Percentiles rank a stretch among this genome's conserved stretches.
These are phyloP conservation scores for Chaetothyriales sp. DNA, from an alignment of 2,329 filamentous ascomycete genomes.

Conservation along the genomic window DNA sequence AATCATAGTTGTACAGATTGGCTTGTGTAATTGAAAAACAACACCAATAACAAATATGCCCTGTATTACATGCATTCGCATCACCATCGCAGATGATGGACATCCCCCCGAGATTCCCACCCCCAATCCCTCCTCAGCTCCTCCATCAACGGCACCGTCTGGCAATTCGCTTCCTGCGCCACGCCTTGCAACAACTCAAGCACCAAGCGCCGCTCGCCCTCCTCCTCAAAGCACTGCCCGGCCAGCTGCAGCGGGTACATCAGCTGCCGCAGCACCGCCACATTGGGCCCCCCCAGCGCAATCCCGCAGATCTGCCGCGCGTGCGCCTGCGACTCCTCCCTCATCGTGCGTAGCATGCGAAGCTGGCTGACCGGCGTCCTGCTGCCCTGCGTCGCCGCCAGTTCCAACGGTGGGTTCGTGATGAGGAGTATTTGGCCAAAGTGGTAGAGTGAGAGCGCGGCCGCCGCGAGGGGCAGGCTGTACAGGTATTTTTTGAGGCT, in stretches of 20 bases:
- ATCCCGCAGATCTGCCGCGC: slow-evolving; percentile 51
- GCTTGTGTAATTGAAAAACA: neutral
- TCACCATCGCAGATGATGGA: neutral
- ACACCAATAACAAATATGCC: too few species aligned
- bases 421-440: slow-evolving; percentile 50
- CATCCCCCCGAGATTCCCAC: neutral
- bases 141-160: neutral
- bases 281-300: slow-evolving; percentile 42
- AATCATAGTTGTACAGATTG: neutral
- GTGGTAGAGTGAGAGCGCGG: slow-evolving; percentile 53
- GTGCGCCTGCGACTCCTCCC: slow-evolving; percentile 42
- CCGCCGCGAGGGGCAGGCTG: slow-evolving; percentile 48
- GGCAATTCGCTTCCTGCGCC: neutral
- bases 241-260: slow-evolving; percentile 49
- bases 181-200: slow-evolving; percentile 34
- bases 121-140: neutral
- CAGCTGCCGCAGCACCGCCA: slow-evolving; percentile 44
- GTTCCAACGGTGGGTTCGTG: slow-evolving; percentile 46
- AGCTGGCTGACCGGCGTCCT: slow-evolving; percentile 42
- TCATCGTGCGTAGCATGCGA: slow-evolving; percentile 43
- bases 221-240: slow-evolving; percentile 45
- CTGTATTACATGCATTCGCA: too few species aligned
- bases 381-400: slow-evolving; percentile 25
- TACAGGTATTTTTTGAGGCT: slow-evolving; percentile 45
- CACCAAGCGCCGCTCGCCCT: slow-evolving; percentile 41